A percentile compares a stretch with the other conserved stretches of the same genome.
These are phyloP conservation scores for Rosa multiflora DNA, from an alignment of 306 rosid species.

Conservation along the genomic window DNA sequence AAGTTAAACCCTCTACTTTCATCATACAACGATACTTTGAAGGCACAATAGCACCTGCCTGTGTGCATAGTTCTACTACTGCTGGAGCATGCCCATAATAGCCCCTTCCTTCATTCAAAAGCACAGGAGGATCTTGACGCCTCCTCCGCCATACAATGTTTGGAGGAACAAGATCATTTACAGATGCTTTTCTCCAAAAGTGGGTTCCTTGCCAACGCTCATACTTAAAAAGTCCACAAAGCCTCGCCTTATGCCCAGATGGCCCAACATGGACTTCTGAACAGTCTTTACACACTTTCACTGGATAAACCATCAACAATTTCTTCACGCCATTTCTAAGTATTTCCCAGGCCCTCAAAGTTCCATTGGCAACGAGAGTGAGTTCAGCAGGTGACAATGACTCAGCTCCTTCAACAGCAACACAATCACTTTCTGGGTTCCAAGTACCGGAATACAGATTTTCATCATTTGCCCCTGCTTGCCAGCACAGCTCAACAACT, in stretches of 20 bases:
- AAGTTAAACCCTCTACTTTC: constrained; percentile 73
- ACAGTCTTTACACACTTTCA: constrained; percentile 81
- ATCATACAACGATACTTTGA: constrained; percentile 60
- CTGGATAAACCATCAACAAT: constrained; percentile 69
- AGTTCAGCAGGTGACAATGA: constrained; percentile 46
- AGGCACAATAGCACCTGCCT: constrained; percentile 65
- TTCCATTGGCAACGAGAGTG: constrained; percentile 46
- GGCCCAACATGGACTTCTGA: constrained; percentile 89
- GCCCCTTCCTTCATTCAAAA: constrained; percentile 55
- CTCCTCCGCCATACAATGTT: constrained; percentile 70
- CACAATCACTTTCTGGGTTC: constrained; percentile 31
- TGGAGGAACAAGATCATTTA: constrained; percentile 78
- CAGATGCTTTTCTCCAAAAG: constrained; percentile 73
- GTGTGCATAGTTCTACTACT: constrained; percentile 69
- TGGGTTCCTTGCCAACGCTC: constrained; percentile 80
- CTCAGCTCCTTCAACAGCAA: constrained; percentile 30
- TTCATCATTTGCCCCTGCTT: constrained; percentile 62
- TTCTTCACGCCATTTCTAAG: constrained; percentile 70
- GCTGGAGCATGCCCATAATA: constrained; percentile 81
- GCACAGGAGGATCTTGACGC: constrained; percentile 80
- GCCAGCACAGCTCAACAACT: constrained; percentile 83
- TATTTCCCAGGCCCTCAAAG: constrained; percentile 72
- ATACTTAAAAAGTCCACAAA: constrained; percentile 77
- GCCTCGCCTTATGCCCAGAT: constrained; percentile 83
- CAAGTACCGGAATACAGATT: constrained; percentile 30